Base-by-base conservation (phyloP, 257 asterid genomes). In the Coffea eugenioides region DNA sequence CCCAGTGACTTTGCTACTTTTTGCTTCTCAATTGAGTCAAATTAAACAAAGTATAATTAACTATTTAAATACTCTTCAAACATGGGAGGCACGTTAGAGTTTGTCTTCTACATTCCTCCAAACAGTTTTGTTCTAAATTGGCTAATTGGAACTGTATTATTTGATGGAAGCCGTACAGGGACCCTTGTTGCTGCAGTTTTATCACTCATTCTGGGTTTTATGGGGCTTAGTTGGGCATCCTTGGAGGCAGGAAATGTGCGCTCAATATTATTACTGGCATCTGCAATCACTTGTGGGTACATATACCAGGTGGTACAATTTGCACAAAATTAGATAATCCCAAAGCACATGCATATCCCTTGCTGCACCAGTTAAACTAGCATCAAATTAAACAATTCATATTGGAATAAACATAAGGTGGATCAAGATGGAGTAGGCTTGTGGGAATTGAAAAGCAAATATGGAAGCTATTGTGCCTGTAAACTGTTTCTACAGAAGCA, bases 271-370 rank as follows among this genome's bases (percentile, higher is more conserved):
- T 86, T 95, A 77, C 84, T 95, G 66, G 80, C 90, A 16, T 88
- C 80, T 74, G 89, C 97, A 62, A 85, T 95, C 77, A 73, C 86
- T 77, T 93, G 99, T 68, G 99, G 98, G 80, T 92, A 90, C 79
- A 77, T 95, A 45, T 95, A 95, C 85, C 99, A 95, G 98, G 99
- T 92, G 77, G 36, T 21, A 48, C 51, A 39, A 12, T 31, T n/a
- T 56, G 14, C 45, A 66, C 31, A 23, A 36, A 23, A 2, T 41
- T 69, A 1, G 36, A 2, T 23, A 21, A 41, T 25, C 34, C 15
- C 12, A 54, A 11, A 66, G 31, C 23, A 9, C 65, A 15, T 46
- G 71, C 20, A 20, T 57, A 10, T 34, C 27, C 46, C 64, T 64
- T 43, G 20, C 4, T 21, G 34, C 25, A 48, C 9, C 14, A n/a